Percentiles rank a stretch among this genome's conserved stretches.
Evolutionary conservation across 345 rosid species (phyloP).

Genomic region (Acer yangbiense): DNA sequence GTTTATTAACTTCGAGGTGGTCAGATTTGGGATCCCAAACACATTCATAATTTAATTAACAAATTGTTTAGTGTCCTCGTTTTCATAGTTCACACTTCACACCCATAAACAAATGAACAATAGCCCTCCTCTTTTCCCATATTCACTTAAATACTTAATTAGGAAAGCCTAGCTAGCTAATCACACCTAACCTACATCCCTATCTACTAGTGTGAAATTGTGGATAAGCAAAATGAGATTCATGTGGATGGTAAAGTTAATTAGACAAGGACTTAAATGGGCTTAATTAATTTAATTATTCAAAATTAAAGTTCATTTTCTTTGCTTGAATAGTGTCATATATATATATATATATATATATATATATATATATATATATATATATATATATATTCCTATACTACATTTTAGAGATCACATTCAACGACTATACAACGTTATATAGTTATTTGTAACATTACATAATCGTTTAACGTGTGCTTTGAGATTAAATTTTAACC

Average conservation of each 20-base stretch:
- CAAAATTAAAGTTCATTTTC: no score
- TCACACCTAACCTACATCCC: constrained; percentile 4
- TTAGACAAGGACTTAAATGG: neutral
- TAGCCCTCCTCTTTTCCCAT: constrained; percentile 22
- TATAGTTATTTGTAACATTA: no score
- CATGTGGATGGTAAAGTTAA: neutral
- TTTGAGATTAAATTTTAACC: no score
- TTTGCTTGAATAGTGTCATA: no score
- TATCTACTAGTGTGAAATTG: neutral
- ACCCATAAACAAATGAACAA: neutral
- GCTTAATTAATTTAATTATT: no score
- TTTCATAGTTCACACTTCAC: constrained; percentile 5
- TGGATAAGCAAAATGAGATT: constrained; percentile 4
- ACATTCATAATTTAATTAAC: constrained; percentile 11
- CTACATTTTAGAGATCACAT: no score
- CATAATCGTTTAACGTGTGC: no score
- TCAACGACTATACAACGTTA: no score
- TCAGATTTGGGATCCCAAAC: constrained; percentile 49
- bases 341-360: no score
- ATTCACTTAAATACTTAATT: constrained; percentile 35
- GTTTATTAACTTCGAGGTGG: constrained; percentile 42
- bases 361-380: no score
- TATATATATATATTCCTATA: no score
- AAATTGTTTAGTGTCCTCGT: neutral
- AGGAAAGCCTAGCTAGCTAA: constrained; percentile 31